A percentile compares a stretch with the other conserved stretches of the same genome.
These are phyloP conservation scores for Aspergillus uvarum DNA, from an alignment of 2,329 filamentous ascomycete genomes.

Conservation along the genomic window DNA sequence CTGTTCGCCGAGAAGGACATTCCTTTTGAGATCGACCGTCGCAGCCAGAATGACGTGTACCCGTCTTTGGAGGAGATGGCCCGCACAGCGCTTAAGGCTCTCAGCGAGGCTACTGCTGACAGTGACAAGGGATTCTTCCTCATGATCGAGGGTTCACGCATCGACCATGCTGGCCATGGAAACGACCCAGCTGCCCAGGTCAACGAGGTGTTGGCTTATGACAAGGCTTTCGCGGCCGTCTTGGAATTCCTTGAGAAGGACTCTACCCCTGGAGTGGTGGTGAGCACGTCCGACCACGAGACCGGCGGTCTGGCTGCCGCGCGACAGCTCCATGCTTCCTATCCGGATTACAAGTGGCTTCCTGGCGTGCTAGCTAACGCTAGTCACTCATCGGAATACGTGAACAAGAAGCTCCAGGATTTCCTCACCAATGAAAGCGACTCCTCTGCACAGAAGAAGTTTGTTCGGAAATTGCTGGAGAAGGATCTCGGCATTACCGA, in stretches of 20 bases:
- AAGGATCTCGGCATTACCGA: slow-evolving; percentile 75
- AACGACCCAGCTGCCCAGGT: slow-evolving; percentile 84
- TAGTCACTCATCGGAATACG: slow-evolving; percentile 70
- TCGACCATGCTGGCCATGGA: slow-evolving; percentile 88
- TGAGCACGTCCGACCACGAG: slow-evolving; percentile 93
- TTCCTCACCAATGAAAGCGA: slow-evolving; percentile 53
- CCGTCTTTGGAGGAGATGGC: slow-evolving; percentile 93
- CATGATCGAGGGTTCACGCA: slow-evolving; percentile 96
- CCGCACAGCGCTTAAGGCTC: slow-evolving; percentile 71
- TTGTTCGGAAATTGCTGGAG: slow-evolving; percentile 68
- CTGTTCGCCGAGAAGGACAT: slow-evolving; percentile 81
- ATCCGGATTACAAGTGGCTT: slow-evolving; percentile 76
- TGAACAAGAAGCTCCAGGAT: slow-evolving; percentile 61
- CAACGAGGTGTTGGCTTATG: slow-evolving; percentile 92
- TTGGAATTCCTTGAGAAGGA: slow-evolving; percentile 79
- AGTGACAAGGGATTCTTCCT: slow-evolving; percentile 94
- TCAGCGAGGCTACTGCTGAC: slow-evolving; percentile 77
- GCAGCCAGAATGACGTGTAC: slow-evolving; percentile 73
- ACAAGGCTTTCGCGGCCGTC: slow-evolving; percentile 78
- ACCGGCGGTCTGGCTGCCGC: slow-evolving; percentile 85
- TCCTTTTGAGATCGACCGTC: slow-evolving; percentile 90
- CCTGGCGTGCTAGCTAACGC: slow-evolving; percentile 78
- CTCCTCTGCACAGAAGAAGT: slow-evolving; percentile 55
- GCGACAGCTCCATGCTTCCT: slow-evolving; percentile 63
- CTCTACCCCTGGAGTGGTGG: slow-evolving; percentile 71